Percentiles rank a stretch among this genome's conserved stretches.
phyloP scores from a whole-genome alignment of 345 rosid species.

The Brassica cretica region DNA sequence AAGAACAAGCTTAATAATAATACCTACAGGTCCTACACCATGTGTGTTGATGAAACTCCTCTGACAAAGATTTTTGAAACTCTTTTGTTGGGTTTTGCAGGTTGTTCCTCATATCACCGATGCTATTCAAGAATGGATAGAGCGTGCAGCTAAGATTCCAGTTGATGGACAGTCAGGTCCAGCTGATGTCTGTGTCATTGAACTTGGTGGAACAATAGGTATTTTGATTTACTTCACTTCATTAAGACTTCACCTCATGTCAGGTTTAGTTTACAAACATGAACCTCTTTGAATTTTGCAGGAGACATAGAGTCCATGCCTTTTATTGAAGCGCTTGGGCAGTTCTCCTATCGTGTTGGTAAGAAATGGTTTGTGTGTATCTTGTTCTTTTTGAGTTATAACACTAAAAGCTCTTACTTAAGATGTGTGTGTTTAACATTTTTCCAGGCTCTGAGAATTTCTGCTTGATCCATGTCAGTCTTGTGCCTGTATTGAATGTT shows the following conservation, averaged over 20 bases:
- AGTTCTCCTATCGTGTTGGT: constrained; percentile 93
- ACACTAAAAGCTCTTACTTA: not conserved
- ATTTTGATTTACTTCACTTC: not conserved
- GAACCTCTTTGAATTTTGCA: constrained; percentile 39
- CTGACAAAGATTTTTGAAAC: not conserved
- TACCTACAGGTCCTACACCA: not conserved
- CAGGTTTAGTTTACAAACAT: constrained; percentile 1
- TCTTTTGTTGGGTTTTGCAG: constrained; percentile 35
- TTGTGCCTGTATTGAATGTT: constrained; percentile 91
- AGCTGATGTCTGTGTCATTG: constrained; percentile 96
- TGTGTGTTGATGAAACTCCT: constrained; percentile 3
- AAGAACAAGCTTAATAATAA: not conserved
- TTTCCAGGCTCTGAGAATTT: constrained; percentile 78
- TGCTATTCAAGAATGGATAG: constrained; percentile 98
- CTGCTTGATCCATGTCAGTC: constrained; percentile 97
- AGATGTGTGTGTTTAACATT: not conserved
- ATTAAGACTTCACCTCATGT: constrained; percentile 8
- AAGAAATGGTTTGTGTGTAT: constrained; percentile 35
- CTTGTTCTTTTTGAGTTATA: constrained; percentile 7
- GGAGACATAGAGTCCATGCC: constrained; percentile 99
- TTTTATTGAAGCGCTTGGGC: constrained; percentile 94
- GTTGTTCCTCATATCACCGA: constrained; percentile 97
- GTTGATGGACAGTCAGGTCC: constrained; percentile 87
- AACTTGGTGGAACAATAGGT: constrained; percentile 99
- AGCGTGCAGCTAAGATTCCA: constrained; percentile 75